Base-by-base conservation (phyloP, 2,329 filamentous ascomycete species). In the Diaporthe sp. region DNA sequence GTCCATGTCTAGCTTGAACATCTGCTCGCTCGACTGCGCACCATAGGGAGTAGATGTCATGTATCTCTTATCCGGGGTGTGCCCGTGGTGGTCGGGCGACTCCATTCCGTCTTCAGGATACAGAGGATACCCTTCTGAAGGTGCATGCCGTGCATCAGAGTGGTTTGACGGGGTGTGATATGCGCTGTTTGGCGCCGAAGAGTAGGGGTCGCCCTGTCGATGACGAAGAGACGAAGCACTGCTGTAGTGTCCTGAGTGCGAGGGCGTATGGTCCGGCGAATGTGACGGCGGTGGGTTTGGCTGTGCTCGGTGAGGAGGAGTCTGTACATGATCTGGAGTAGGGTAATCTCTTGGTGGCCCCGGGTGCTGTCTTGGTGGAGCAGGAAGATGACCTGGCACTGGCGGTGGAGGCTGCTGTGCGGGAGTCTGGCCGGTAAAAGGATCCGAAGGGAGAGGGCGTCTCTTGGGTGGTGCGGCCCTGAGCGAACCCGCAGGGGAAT, bases 381-480 rank as follows among this genome's bases (percentile, higher is more conserved):
- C 81, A 77, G 61, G 74, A 17, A 57, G 49, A 42, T 75, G 68
- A 34, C 58, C 62, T 80, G 82, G 71, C 78, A 82, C 74, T 81
- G 79, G 84, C 74, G 79, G 81, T 75, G 78, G 85, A 79, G 76
- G 85, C 78, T 77, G 85, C 79, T 77, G 85, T 79, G 83, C 78
- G 25, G 89, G 85, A 59, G 87, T 82, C 78, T 90, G 88, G 78
- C 89, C 85, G 71, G 89, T 88, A 76, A 94, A 90, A 19, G 95
- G 95, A 81, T 97, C 94, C 1, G 91, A 92, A 0, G 96, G 96
- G 53, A 98, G 86, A 28, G 96, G 96, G 46, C 96, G 90, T 78
- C 96, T 90, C 86, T 96, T 98, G 61, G 97, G 91, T n/a, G 71
- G 44, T 34, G 71, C 65, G 61, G 91, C 89, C 37, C 90, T 89